Conservation (phyloP, 768 basidiomycete species). For the Tricholoma matsutake region DNA sequence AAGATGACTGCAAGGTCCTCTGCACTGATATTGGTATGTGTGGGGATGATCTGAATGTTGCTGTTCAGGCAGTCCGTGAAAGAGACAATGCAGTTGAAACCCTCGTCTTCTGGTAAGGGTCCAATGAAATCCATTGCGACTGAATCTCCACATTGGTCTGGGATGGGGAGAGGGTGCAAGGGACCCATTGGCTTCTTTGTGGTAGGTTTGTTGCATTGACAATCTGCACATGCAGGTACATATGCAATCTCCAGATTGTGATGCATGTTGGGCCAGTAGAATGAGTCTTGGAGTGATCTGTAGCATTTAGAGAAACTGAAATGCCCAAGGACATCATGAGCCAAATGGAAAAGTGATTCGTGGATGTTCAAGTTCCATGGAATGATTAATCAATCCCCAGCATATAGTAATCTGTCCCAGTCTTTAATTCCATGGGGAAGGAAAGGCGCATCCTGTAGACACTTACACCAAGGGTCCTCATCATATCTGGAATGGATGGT, state of each 20-base stretch:
- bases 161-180: too few species aligned
- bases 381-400: constrained; percentile 25
- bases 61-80: constrained; percentile 26
- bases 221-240: constrained; percentile 1
- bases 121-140: too few species aligned
- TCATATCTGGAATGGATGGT: background rate
- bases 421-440: too few species aligned
- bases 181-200: background rate
- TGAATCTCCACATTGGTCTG: too few species aligned
- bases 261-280: constrained; percentile 35
- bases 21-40: constrained; percentile 8
- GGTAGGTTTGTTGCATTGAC: constrained; percentile 26
- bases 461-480: background rate
- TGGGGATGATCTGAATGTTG: constrained; percentile 16
- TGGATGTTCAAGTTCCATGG: constrained; percentile 28
- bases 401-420: constrained; percentile 4
- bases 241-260: constrained; percentile 1
- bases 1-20: constrained; percentile 17
- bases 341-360: constrained; percentile 22
- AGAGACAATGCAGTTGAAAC: constrained; percentile 20
- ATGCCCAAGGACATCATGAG: background rate
- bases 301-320: too few species aligned
- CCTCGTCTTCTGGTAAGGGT: background rate
- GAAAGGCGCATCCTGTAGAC: background rate
- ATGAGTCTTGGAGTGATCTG: constrained; percentile 5